These are phyloP conservation scores for Candolleomyces aberdarensis DNA, from an alignment of 768 basidiomycete species.

Conservation along the genomic window DNA sequence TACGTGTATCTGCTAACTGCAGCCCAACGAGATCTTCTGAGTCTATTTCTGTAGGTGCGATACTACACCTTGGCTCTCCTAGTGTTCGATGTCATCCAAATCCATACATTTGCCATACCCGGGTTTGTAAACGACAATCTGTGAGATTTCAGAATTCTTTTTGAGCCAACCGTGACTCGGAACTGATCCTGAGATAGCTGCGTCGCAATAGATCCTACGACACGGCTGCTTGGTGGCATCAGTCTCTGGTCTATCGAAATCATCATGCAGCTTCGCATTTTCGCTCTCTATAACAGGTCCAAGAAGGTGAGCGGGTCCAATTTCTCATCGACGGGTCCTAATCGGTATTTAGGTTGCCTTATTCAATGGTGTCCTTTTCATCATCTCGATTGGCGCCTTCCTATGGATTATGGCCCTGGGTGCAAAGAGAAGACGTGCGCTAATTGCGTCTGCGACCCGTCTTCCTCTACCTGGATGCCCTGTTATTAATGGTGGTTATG, in stretches of 20 bases:
- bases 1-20: not conserved
- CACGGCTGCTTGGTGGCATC: constrained; percentile 39
- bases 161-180: too few species aligned
- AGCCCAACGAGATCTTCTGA: not conserved
- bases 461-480: constrained; percentile 42
- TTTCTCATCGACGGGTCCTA: not conserved
- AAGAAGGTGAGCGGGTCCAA: constrained; percentile 27
- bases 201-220: constrained; percentile 41
- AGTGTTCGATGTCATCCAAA: constrained; percentile 42
- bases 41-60: constrained; percentile 31
- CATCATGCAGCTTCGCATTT: constrained; percentile 46
- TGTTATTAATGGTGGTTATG: constrained; percentile 33
- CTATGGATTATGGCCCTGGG: constrained; percentile 39
- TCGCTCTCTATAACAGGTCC: constrained; percentile 39
- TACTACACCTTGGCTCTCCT: constrained; percentile 46
- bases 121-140: too few species aligned
- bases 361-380: constrained; percentile 37
- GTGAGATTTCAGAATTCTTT: too few species aligned
- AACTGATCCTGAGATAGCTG: constrained; percentile 26
- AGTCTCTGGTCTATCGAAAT: constrained; percentile 48
- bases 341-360: constrained; percentile 28
- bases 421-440: constrained; percentile 26
- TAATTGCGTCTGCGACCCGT: constrained; percentile 33
- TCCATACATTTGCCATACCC: constrained; percentile 36
- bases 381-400: constrained; percentile 38